Base-by-base conservation (phyloP, 1,284 basidiomycete species). In the Coniferiporia sulphurascens region DNA sequence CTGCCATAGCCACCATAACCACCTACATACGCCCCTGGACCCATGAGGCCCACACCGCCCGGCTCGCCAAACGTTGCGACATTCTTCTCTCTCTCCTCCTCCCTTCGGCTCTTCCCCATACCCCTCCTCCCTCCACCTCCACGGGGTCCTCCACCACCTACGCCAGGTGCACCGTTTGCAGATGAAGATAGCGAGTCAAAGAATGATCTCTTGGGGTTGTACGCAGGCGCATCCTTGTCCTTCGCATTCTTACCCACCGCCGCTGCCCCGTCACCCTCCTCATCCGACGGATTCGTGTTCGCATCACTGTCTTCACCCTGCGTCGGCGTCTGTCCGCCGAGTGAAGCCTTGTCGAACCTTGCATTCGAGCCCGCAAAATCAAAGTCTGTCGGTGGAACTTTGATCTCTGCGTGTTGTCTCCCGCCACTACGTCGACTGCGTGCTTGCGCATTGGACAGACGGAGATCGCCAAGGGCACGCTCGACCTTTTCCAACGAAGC, bases 41-140 rank as follows among this genome's bases (percentile, higher is more conserved):
- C 87, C 77, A 89, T 78, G 54, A 89, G 69, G 9, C 87, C 86
- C 27, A 87, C 80, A 59, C 85, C 86, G 15, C 88, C 88, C 5
- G 89, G 85, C 69, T 91, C 89, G 4, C 89, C 89, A 76, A 91
- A 91, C 12, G 89, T 91, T 36, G 86, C 86, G 6, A 91, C 81
- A 66, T 91, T 91, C 71, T 81, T 81, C 70, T 89, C 87, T 60
- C 88, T 73, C 68, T 91, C 89, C 66, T 91, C 89, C 65, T 91
- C 89, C 51, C 89, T 71, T 63, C 88, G 79, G 65, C 84, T 88
- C 56, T 84, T 75, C 1, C 83, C 85, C 10, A 72, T 77, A 21
- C 74, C 78, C 12, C 80, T 79, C 7, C 80, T 74, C 21, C 84
- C 73, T 1, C 83, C 72, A 38, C 75, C 69, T 21, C 72, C 66